Base-by-base conservation (phyloP, 352 stramenopile genomes). In the Phytopythium aichiense region DNA sequence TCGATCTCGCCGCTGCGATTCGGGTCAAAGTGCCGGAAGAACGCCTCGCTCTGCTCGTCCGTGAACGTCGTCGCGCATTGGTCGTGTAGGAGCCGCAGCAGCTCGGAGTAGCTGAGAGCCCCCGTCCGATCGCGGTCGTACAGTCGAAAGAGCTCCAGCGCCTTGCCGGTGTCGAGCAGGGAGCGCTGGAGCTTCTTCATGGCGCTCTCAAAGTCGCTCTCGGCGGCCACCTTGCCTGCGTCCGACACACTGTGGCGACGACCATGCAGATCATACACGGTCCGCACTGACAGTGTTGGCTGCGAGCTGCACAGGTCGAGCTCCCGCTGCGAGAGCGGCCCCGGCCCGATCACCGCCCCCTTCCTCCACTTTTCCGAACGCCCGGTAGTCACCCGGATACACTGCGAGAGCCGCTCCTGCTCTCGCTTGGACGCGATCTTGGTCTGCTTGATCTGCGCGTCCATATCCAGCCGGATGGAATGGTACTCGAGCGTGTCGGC, bases 251-350 rank as follows among this genome's bases (percentile, higher is more conserved):
- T 63, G 42, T 79, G 80, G 4, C 76, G 77, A 2, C 78, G 71
- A 2, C 82, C 82, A 13, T 92, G 76, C 9, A 88, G 74, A 64
- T 91, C 82, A 57, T 89, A 91, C 45, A 89, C 73, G 48, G n/a
- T 64, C 46, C 50, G 49, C 37, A 52, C 42, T 28, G n/a, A 2
- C 48, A 20, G 50, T 40, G 9, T 30, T 13, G 43, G 58, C 13
- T 6, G 60, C 11, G 35, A 79, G 38, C 42, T 12, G 40, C 55
- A 15, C 38, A 60, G 42, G 42, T 86, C 65, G 6, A 81, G 71
- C 38, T 87, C 75, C 16, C 68, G 68, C 45, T 78, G 75, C 0
- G 76, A 85, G 18, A 81, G 66, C 16, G 77, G 77, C 0, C 78
- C 78, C 7, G 76, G 40, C 0, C 77, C 76, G 11, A 87, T 43